Base-by-base conservation (phyloP, 2,329 filamentous ascomycete genomes). In the Xylaria sp. region DNA sequence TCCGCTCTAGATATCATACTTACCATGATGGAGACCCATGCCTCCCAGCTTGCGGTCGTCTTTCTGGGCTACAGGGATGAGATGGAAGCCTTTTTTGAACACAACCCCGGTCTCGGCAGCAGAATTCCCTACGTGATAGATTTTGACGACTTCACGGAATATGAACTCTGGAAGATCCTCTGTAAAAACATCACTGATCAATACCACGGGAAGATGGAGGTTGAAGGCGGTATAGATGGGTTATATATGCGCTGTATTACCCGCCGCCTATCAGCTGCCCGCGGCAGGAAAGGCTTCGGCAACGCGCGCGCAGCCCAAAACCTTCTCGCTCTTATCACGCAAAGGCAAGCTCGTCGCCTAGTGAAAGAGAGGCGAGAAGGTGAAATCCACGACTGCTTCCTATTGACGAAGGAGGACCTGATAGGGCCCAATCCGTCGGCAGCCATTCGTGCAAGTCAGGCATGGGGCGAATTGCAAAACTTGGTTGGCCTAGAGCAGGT, bases 291-390 rank as follows among this genome's bases (percentile, higher is more conserved):
- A 11, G 56, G 42, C 14, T 59, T 59, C 17, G 42, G 56, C 27
- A 59, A 59, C 27, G 56, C 27, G 2, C 56, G 56, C 9, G 27
- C 39, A 4, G 39, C 48, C 55, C 36, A 58, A 4, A 58, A 58
- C 7, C 14, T 45, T 2, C 24, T 58, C 4, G 5, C 9, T 27
- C 6, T 17, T 9, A 27, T 58, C 14, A 45, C 17, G 11, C 36
- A 50, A 24, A 48, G 56, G 8, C 56, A 59, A 32, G 56, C 39
- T 34, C 39, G 17, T 6, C 39, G 55, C 8, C 8, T 58, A 4
- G 55, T 45, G 9, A 12, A 53, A n/a, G 50, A 53, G 7, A 53
- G 12, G 21, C 50, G 24, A 4, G 11, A 53, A 9, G 24, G 24
- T 32, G 2, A 30, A 53, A 32, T 1, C 14, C 50, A 3, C 9